phyloP scores from a whole-genome alignment of 2,329 filamentous ascomycete species.

The Neonectria coccinea region DNA sequence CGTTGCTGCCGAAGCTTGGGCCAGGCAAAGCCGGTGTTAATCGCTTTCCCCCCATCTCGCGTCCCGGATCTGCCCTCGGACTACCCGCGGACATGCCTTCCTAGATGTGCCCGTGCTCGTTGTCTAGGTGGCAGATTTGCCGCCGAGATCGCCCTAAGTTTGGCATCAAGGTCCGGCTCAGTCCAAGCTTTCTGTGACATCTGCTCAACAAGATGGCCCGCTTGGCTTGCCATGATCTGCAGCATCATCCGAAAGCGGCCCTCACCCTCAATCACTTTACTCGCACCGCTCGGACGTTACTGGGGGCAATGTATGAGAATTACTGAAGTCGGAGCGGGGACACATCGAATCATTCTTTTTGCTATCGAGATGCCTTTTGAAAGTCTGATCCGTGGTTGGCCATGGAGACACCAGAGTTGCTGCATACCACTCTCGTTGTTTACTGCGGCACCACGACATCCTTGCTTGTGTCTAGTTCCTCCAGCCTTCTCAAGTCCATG shows the following conservation, averaged over 20 bases:
- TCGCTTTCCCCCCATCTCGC: background rate
- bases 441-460: constrained; percentile 56
- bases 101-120: background rate
- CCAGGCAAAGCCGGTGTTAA: background rate
- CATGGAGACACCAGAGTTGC: background rate
- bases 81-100: background rate
- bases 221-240: background rate
- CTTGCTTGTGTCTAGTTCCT: constrained; percentile 72
- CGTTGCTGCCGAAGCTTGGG: background rate
- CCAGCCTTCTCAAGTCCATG: constrained; percentile 76
- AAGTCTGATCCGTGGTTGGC: background rate
- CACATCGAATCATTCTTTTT: background rate
- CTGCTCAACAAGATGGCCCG: background rate
- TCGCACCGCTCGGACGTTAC: background rate
- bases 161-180: background rate
- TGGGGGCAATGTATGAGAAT: background rate
- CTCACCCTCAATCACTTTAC: background rate
- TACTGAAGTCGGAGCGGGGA: background rate
- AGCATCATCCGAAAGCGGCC: background rate
- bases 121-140: background rate
- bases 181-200: background rate
- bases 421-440: background rate
- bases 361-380: background rate
- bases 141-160: background rate
- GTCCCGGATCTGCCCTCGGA: background rate